Base-by-base conservation (phyloP, 78 protist species). In the Dictyostelium intermedium region DNA sequence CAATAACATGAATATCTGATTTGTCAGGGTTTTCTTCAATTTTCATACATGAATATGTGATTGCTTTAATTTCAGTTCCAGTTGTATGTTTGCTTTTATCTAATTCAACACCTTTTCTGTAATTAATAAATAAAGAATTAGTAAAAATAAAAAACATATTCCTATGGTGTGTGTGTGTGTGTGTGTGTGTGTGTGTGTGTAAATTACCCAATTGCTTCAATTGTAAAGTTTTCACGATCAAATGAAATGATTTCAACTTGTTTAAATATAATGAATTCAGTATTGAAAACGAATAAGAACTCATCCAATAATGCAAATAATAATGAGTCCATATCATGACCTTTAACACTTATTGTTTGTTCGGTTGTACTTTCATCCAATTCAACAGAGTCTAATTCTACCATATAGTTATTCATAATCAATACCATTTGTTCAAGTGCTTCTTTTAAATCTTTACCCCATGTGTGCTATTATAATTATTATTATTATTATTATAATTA, bases 31-130 rank as follows among this genome's bases (percentile, higher is more conserved):
- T 82, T 74, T 91, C 95, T 63, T 85, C 80, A 47, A 91, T 82
- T 32, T 84, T 63, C 95, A 91, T 91, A 69, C 92, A 84, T n/a
- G 95, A 91, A 72, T 91, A 91, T 37, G 95, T 91, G 3, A 91
- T 91, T 16, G 95, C 95, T 66, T 91, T 91, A 47, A 91, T 91
- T 39, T 91, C 95, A 5, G 95, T 91, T 10, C 95, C 95, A 30
- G 91, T 84, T 45, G 91, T 84, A 72, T 91, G 95, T 82, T 91
- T 91, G 30, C 76, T 60, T 79, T 85, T 85, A 50, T 91, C 95
- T 45, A 91, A 82, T 43, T 60, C 85, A n/a, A 85, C 83, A 3
- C 95, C 95, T 78, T 34, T 35, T 7, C 95, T 91, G 5, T 63
- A 66, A 56, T 27, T 32, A 39, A 35, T n/a, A 14, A 61, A 80